Base-by-base conservation (phyloP, 495 filamentous ascomycete genomes). In the Talaromyces trachyspermus region DNA sequence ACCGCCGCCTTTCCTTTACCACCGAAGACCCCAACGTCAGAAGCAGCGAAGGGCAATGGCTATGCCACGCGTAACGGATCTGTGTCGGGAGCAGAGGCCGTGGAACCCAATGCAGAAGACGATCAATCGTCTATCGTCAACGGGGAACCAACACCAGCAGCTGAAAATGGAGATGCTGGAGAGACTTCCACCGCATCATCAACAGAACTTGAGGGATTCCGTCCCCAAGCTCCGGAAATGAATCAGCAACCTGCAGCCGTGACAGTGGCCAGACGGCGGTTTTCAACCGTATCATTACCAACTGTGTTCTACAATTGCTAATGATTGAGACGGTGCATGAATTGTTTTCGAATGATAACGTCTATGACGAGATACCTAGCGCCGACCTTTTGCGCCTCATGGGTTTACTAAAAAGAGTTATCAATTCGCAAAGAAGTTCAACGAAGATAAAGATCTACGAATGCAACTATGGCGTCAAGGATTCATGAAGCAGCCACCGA, bases 261-360 rank as follows among this genome's bases (percentile, higher is more conserved):
- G 9, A 96, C 92, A 5, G 86, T 88, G 2, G 88, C 91, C 1
- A 83, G 94, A 20, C 81, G 94, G n/a, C 84, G 88, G 19, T 95
- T 95, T 99, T 99, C 75, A 99, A 97, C 64, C 86, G 91, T 54
- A 99, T 99, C 61, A 99, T 99, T 65, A 95, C 88, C n/a, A 90
- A 90, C 55, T 99, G 92, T 63, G 94, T 99, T 9, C 73, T 99
- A 11, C 94, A 97, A 60, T 74, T 99, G 3, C 81, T 99, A 43
- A 96, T 97, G 88, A 99, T 99, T 63, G 94, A 97, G 61, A 99
- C 92, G 1, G 92, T 99, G 30, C 90, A 95, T 54, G 92, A 99
- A 62, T 79, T 99, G 22, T 97, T 99, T 71, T 94, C 88, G 45
- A 97, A 97, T 60, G 91, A 99, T 57, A 76, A 85, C 23, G 94